These are phyloP conservation scores for Hypoxylon perforatum DNA, from an alignment of 495 filamentous ascomycete species.

Conservation along the genomic window DNA sequence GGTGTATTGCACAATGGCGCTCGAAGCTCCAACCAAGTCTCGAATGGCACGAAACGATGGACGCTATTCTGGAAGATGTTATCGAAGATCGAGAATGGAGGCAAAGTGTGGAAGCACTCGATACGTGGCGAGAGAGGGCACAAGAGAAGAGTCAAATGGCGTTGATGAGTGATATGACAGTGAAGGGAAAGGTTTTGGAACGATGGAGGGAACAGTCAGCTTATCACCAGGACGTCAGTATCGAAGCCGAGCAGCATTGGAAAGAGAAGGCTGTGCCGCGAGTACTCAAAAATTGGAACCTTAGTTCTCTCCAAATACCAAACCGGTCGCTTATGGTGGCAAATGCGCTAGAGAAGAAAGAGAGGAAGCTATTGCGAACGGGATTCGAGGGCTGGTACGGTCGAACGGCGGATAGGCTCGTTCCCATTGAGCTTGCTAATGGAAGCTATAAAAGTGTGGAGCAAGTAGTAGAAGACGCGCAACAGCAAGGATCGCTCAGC, in stretches of 20 bases:
- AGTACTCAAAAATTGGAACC: conserved; percentile 66
- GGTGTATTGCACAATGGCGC: conserved; percentile 45
- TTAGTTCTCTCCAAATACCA: conserved; percentile 46
- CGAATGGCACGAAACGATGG: conserved; percentile 36
- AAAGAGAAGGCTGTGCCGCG: conserved; percentile 58
- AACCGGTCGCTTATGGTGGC: conserved; percentile 48
- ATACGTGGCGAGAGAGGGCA: conserved; percentile 55
- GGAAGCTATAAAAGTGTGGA: conserved; percentile 40
- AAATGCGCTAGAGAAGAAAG: conserved; percentile 53
- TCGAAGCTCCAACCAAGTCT: conserved; percentile 41
- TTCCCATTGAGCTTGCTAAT: conserved; percentile 40
- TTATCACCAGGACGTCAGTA: conserved; percentile 25
- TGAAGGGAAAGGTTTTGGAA: conserved; percentile 50
- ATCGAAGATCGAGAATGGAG: conserved; percentile 38
- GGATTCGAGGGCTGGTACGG: conserved; percentile 71
- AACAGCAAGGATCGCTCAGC: conserved; percentile 32
- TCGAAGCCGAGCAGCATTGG: conserved; percentile 41
- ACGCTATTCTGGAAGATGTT: conserved; percentile 32
- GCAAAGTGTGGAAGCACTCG: conserved; percentile 51
- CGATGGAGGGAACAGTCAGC: conserved; percentile 39
- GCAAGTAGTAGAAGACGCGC: conserved; percentile 43
- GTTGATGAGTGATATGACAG: conserved; percentile 38
- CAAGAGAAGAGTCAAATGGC: conserved; percentile 31
- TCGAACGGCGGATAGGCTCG: conserved; percentile 55
- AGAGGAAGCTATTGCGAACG: conserved; percentile 64